Conservation (phyloP, 1,284 basidiomycete species). For the Pseudozyma pruni region DNA sequence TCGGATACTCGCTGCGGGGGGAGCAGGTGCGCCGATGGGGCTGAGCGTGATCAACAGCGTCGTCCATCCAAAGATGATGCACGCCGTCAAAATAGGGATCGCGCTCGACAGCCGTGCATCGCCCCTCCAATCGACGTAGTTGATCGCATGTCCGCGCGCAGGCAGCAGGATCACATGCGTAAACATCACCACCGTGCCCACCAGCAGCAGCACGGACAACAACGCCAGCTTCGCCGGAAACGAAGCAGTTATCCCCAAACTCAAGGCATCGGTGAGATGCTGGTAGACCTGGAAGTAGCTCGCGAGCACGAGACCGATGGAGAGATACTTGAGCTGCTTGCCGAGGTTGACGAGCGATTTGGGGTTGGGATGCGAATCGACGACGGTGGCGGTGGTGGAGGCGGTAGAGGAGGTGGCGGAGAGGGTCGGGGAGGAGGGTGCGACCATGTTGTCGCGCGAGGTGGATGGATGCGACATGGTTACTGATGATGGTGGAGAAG, state of each 20-base stretch:
- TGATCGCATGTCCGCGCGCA: conserved; percentile 22
- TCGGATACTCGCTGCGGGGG: conserved; percentile 9
- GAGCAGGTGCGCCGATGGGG: conserved; percentile 42
- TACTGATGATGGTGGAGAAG: conserved; percentile 1
- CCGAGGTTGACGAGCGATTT: conserved; percentile 38
- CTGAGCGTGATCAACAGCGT: conserved; percentile 30
- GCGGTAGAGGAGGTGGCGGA: conserved; percentile 21
- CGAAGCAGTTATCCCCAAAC: neutral
- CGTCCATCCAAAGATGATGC: conserved; percentile 42
- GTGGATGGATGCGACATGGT: conserved; percentile 2
- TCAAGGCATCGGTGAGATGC: conserved; percentile 29
- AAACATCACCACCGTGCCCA: conserved; percentile 31
- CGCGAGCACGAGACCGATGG: conserved; percentile 19
- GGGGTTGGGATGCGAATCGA: conserved; percentile 25
- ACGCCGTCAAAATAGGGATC: conserved; percentile 37
- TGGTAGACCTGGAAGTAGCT: conserved; percentile 43
- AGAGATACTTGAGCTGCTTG: conserved; percentile 54
- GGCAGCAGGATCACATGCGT: conserved; percentile 37
- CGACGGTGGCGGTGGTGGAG: conserved; percentile 30
- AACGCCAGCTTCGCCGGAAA: conserved; percentile 13
- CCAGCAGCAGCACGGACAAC: conserved; percentile 16
- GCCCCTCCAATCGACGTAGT: conserved; percentile 36
- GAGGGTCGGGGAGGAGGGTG: conserved; percentile 16
- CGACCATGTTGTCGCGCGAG: neutral
- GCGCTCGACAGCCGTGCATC: conserved; percentile 16